These are phyloP conservation scores for Aspergillus melleus DNA, from an alignment of 2,329 filamentous ascomycete genomes.

Conservation along the genomic window DNA sequence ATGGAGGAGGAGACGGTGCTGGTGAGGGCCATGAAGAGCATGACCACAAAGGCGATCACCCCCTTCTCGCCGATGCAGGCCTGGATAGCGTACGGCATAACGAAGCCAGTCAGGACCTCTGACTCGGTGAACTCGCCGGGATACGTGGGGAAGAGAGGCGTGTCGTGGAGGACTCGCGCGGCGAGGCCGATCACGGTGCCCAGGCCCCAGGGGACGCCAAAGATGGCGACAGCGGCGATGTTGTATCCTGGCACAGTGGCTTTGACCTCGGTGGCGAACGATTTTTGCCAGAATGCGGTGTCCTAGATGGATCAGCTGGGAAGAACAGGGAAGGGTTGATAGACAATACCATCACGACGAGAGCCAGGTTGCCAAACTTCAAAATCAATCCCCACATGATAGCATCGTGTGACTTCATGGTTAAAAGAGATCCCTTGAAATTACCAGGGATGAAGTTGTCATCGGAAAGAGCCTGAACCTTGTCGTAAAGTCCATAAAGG, in stretches of 20 bases:
- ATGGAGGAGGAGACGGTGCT: constrained; percentile 52
- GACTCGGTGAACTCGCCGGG: constrained; percentile 41
- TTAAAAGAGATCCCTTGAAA: constrained; percentile 49
- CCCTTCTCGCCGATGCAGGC: constrained; percentile 47
- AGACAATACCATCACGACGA: constrained; percentile 48
- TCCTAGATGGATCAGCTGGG: constrained; percentile 28
- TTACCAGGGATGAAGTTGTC: constrained; percentile 49
- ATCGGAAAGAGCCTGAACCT: constrained; percentile 44
- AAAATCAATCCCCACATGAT: constrained; percentile 49
- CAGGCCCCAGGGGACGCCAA: constrained; percentile 50
- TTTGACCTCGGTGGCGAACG: constrained; percentile 50
- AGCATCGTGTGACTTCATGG: constrained; percentile 49
- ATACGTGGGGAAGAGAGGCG: constrained; percentile 47
- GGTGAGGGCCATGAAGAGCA: constrained; percentile 55
- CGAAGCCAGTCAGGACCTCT: constrained; percentile 47
- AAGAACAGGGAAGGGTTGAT: background rate
- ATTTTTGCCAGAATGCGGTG: constrained; percentile 56
- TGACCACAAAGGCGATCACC: constrained; percentile 47
- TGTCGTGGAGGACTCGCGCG: constrained; percentile 48
- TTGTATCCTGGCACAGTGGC: constrained; percentile 51
- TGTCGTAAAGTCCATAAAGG: constrained; percentile 47
- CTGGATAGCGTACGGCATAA: constrained; percentile 50
- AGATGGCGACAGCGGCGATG: constrained; percentile 46
- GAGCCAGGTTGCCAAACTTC: constrained; percentile 51
- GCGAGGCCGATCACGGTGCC: constrained; percentile 50